A percentile compares a stretch with the other conserved stretches of the same genome.
These are phyloP conservation scores for Stenocarpella maydis DNA, from an alignment of 2,329 filamentous ascomycete genomes.

Conservation along the genomic window DNA sequence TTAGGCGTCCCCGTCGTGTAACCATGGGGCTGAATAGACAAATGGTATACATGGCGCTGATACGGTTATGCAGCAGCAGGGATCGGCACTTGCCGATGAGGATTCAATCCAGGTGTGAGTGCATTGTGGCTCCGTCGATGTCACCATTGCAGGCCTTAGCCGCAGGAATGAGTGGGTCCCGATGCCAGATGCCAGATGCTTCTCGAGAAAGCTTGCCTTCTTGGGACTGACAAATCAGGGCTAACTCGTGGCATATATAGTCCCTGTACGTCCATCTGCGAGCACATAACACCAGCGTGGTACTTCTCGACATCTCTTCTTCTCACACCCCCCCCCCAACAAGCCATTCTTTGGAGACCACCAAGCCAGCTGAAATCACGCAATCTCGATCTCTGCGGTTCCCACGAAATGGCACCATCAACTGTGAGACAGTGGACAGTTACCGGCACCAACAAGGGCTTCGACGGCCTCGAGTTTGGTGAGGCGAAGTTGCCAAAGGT, in stretches of 20 bases:
- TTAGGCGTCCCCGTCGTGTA: background rate
- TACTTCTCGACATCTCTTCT: background rate
- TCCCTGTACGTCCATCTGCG: background rate
- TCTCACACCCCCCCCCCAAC: background rate
- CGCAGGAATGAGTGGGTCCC: constrained; percentile 25
- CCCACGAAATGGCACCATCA: constrained; percentile 37
- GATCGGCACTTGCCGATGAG: constrained; percentile 19
- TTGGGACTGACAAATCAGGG: constrained; percentile 24
- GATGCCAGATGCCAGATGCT: constrained; percentile 23
- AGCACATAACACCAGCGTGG: background rate
- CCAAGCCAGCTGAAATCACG: background rate
- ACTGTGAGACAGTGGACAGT: constrained; percentile 67
- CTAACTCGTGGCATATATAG: constrained; percentile 17
- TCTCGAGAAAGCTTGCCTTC: constrained; percentile 27
- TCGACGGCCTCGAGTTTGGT: constrained; percentile 66
- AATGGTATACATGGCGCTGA: background rate
- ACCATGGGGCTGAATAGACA: constrained; percentile 16
- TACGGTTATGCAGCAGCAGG: constrained; percentile 16
- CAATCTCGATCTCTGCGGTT: background rate
- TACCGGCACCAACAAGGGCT: constrained; percentile 58
- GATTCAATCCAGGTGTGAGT: background rate
- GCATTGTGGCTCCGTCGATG: constrained; percentile 20
- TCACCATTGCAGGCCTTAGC: constrained; percentile 20
- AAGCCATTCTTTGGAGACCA: background rate
- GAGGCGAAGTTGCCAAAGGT: constrained; percentile 65